Conservation (phyloP, 495 filamentous ascomycete genomes). For the Penicillium nucicola region DNA sequence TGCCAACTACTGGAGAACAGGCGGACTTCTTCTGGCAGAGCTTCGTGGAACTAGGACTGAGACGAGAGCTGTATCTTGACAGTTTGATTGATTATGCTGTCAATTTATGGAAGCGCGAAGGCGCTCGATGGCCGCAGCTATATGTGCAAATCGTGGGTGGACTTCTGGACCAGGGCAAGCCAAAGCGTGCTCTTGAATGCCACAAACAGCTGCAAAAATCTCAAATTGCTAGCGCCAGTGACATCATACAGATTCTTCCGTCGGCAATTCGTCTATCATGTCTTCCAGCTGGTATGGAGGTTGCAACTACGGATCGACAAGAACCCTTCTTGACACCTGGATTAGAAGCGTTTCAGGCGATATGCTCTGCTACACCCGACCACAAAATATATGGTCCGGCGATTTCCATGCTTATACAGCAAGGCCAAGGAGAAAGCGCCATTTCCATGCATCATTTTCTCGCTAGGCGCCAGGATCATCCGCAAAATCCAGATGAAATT, state of each 20-base stretch:
- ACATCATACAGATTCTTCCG: constrained; percentile 37
- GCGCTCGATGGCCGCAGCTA: constrained; percentile 42
- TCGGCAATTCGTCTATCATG: constrained; percentile 17
- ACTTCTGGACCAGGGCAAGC: constrained; percentile 34
- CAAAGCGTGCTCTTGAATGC: constrained; percentile 43
- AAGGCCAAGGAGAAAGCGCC: constrained; percentile 48
- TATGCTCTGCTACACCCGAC: constrained; percentile 36
- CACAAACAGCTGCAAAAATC: constrained; percentile 38
- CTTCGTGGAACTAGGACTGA: constrained; percentile 49
- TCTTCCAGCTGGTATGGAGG: constrained; percentile 5
- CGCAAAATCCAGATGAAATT: constrained; percentile 32
- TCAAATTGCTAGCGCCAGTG: constrained; percentile 25
- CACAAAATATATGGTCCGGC: constrained; percentile 59
- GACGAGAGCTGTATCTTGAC: constrained; percentile 44
- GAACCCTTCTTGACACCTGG: constrained; percentile 12
- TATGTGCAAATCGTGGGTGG: constrained; percentile 50
- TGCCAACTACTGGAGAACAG: constrained; percentile 46
- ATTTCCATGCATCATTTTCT: constrained; percentile 59
- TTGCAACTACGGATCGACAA: background rate
- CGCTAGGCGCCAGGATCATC: constrained; percentile 46
- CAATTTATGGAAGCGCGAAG: constrained; percentile 42
- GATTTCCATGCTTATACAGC: constrained; percentile 53
- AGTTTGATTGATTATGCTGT: constrained; percentile 55
- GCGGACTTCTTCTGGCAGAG: constrained; percentile 56
- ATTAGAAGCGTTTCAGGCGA: constrained; percentile 44